phyloP scores from a whole-genome alignment of 2,329 filamentous ascomycete genomes.

The Colletotrichum sp. region DNA sequence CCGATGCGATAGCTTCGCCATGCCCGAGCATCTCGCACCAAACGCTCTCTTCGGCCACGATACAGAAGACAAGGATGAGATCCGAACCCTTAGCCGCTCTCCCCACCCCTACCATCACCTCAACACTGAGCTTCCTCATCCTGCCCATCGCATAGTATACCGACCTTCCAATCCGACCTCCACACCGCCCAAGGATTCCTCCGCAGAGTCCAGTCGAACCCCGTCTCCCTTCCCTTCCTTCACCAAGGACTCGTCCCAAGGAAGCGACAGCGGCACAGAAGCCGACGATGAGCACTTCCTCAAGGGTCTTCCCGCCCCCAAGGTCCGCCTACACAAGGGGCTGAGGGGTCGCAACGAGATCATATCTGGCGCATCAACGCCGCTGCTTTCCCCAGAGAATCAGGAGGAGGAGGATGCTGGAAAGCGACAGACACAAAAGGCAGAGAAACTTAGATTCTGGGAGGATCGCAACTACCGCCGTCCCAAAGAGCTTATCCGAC shows the following conservation, averaged over 20 bases:
- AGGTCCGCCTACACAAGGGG: constrained; percentile 76
- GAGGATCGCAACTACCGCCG: constrained; percentile 39
- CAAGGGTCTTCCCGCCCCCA: constrained; percentile 83
- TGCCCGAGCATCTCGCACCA: constrained; percentile 49
- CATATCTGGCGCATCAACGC: constrained; percentile 60
- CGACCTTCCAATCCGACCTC: constrained; percentile 17
- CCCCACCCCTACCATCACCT: constrained; percentile 72
- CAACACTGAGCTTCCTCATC: constrained; percentile 57
- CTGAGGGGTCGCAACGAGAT: constrained; percentile 65
- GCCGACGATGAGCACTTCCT: constrained; percentile 93
- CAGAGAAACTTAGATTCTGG: constrained; percentile 8
- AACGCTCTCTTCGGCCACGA: constrained; percentile 35
- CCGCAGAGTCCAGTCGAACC: constrained; percentile 24
- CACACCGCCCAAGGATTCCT: constrained; percentile 15
- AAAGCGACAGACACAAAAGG: constrained; percentile 4
- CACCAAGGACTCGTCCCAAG: constrained; percentile 60
- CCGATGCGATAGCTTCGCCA: constrained; percentile 38
- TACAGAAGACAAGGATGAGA: constrained; percentile 37
- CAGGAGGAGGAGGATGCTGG: constrained; percentile 39
- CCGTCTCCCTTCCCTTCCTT: constrained; percentile 32
- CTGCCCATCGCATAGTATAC: constrained; percentile 41
- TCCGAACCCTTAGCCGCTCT: constrained; percentile 62
- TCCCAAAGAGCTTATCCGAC: constrained; percentile 55
- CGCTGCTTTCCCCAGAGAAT: constrained; percentile 52
- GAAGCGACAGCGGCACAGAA: constrained; percentile 91